Conservation (phyloP, 495 filamentous ascomycete species). For the Penicillium crystallinum region DNA sequence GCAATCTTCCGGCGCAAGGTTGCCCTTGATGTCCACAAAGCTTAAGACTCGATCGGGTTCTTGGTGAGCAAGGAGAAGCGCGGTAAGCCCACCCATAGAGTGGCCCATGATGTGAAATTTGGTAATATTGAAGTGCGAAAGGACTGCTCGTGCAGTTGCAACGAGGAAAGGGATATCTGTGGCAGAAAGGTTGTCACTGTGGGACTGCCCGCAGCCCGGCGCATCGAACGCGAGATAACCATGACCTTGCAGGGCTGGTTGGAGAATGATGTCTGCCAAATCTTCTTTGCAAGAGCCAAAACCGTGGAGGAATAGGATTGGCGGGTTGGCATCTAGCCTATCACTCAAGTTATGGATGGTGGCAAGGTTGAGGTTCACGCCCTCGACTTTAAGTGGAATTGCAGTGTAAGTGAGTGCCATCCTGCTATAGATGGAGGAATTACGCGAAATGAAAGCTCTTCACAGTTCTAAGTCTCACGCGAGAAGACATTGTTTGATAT, state of each 20-base stretch:
- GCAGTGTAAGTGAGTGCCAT: slow-evolving; percentile 14
- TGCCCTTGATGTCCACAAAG: slow-evolving; percentile 31
- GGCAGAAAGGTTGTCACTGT: slow-evolving; percentile 16
- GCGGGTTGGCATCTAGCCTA: no score
- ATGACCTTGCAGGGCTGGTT: slow-evolving; percentile 15
- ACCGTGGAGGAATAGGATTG: slow-evolving; percentile 26
- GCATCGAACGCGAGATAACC: slow-evolving; percentile 25
- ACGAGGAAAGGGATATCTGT: slow-evolving; percentile 28
- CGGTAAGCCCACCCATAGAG: slow-evolving; percentile 28
- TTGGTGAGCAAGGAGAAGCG: slow-evolving; percentile 16
- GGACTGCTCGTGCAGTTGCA: slow-evolving; percentile 17
- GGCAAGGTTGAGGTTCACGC: slow-evolving; percentile 16
- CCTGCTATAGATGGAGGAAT: neutral
- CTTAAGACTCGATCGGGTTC: slow-evolving; percentile 18
- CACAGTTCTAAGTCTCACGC: no score
- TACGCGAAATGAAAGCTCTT: no score
- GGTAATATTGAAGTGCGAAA: slow-evolving; percentile 17
- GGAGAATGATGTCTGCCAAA: slow-evolving; percentile 18
- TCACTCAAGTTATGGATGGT: slow-evolving; percentile 16
- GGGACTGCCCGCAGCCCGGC: slow-evolving; percentile 23
- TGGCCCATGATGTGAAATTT: slow-evolving; percentile 26
- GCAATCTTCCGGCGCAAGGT: slow-evolving; percentile 29
- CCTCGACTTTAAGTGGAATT: slow-evolving; percentile 15
- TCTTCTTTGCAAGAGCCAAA: slow-evolving; percentile 34
- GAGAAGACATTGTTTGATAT: no score